Evolutionary conservation across 257 asterid species (phyloP).

Genomic region (Coffea eugenioides): DNA sequence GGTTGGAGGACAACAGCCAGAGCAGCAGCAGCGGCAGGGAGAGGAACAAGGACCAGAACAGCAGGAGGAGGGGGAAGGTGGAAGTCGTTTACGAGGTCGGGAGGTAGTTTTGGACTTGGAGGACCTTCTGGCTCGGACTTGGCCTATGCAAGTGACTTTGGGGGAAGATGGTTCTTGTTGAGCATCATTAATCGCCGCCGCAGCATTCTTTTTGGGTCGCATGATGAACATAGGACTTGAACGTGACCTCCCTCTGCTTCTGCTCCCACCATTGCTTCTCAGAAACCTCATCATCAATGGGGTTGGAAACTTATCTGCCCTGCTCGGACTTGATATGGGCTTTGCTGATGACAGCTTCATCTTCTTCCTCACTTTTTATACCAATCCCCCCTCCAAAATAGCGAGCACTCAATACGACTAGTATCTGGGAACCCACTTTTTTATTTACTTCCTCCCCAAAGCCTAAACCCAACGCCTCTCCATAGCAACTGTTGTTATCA

Average conservation of each 20-base stretch:
- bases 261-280: constrained; percentile 63
- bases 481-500: background rate
- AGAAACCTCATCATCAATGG: constrained; percentile 78
- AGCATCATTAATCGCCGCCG: constrained; percentile 25
- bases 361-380: constrained; percentile 1
- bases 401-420: too few relatives aligned
- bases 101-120: background rate
- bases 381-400: background rate
- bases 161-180: constrained; percentile 80
- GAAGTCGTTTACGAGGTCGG: constrained; percentile 3
- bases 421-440: too few relatives aligned
- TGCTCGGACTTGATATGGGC: constrained; percentile 70
- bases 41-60: background rate
- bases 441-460: too few relatives aligned
- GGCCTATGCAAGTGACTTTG: constrained; percentile 89
- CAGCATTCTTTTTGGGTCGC: constrained; percentile 31
- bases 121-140: constrained; percentile 66
- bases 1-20: constrained; percentile 33
- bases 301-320: constrained; percentile 79
- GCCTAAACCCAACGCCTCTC: background rate
- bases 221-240: constrained; percentile 68
- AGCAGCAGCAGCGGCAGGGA: background rate
- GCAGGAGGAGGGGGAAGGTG: background rate
- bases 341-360: constrained; percentile 54
- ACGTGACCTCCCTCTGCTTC: constrained; percentile 68